A percentile compares a stretch with the other conserved stretches of the same genome.
These are phyloP conservation scores for Zymoseptoria brevis DNA, from an alignment of 2,329 filamentous ascomycete genomes.

Conservation along the genomic window DNA sequence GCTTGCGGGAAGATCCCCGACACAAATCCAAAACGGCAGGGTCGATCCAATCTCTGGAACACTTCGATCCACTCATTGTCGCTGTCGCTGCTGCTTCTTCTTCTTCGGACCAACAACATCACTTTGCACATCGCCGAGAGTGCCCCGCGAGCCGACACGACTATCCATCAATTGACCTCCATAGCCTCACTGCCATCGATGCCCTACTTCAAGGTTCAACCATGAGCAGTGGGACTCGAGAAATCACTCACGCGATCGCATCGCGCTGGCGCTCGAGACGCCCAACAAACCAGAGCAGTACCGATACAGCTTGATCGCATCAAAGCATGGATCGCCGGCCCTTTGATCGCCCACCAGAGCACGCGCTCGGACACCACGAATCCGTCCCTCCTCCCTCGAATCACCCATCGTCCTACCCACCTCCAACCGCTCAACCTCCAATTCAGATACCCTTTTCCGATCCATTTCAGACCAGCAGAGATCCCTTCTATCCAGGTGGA, in stretches of 20 bases:
- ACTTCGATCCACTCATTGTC: background rate
- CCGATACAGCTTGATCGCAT: background rate
- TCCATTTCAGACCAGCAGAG: conserved; percentile 37
- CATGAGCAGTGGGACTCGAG: background rate
- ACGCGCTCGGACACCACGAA: conserved; percentile 28
- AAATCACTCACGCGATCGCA: background rate
- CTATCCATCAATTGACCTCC: background rate
- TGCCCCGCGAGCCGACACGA: background rate
- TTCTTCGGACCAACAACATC: background rate
- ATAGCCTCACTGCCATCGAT: background rate
- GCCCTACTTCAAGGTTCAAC: background rate
- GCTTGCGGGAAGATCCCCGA: background rate
- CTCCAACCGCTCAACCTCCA: conserved; percentile 31
- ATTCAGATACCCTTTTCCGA: conserved; percentile 41
- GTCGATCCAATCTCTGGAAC: background rate
- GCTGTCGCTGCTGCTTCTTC: background rate
- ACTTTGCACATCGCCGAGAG: background rate
- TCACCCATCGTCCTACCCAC: conserved; percentile 30
- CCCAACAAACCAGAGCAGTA: background rate
- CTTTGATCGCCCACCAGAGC: conserved; percentile 31
- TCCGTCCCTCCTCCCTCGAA: conserved; percentile 25
- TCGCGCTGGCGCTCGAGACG: background rate
- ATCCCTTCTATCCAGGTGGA: conserved; percentile 38
- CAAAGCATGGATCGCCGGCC: conserved; percentile 25
- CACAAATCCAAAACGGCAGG: background rate